Percentiles rank a stretch among this genome's conserved stretches.
These are phyloP conservation scores for Tetradesmus obliquus DNA, from an alignment of 139 green algal genomes.

Conservation along the genomic window DNA sequence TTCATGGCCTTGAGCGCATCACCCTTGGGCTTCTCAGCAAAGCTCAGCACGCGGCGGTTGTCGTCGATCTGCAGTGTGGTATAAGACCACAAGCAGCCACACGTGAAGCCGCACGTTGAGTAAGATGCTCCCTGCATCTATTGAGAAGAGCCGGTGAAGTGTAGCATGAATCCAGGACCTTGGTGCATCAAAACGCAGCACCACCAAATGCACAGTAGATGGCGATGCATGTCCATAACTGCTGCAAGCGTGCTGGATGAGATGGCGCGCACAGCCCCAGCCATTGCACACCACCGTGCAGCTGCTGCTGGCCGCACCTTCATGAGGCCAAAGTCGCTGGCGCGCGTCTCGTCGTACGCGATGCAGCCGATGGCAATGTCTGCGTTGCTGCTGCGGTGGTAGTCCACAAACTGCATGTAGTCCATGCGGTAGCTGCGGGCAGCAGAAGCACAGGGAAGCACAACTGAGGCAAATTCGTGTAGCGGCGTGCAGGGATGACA, in stretches of 20 bases:
- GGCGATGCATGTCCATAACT: too few species aligned
- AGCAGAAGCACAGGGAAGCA: background rate
- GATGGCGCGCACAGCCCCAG: too few species aligned
- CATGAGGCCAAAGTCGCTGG: constrained; percentile 96
- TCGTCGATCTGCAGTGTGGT: constrained; percentile 32
- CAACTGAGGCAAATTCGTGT: background rate
- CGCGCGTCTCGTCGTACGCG: constrained; percentile 85
- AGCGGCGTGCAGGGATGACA: background rate
- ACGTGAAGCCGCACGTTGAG: background rate
- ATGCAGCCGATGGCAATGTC: constrained; percentile 97
- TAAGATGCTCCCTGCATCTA: too few species aligned
- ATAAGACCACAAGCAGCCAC: background rate
- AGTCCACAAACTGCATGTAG: constrained; percentile 99
- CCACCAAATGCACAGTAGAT: too few species aligned
- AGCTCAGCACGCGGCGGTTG: constrained; percentile 60
- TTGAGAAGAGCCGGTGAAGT: too few species aligned
- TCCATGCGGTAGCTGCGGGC: constrained; percentile 96
- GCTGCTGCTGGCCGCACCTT: constrained; percentile 80
- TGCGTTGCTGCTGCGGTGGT: constrained; percentile 89
- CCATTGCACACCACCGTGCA: too few species aligned
- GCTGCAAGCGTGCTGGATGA: too few species aligned
- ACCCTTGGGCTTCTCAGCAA: constrained; percentile 98
- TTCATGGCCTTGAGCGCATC: constrained; percentile 93
- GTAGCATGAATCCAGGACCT: too few species aligned
- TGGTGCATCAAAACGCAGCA: too few species aligned